phyloP scores from a whole-genome alignment of 2,329 filamentous ascomycete species.

The Gyromitra esculenta region DNA sequence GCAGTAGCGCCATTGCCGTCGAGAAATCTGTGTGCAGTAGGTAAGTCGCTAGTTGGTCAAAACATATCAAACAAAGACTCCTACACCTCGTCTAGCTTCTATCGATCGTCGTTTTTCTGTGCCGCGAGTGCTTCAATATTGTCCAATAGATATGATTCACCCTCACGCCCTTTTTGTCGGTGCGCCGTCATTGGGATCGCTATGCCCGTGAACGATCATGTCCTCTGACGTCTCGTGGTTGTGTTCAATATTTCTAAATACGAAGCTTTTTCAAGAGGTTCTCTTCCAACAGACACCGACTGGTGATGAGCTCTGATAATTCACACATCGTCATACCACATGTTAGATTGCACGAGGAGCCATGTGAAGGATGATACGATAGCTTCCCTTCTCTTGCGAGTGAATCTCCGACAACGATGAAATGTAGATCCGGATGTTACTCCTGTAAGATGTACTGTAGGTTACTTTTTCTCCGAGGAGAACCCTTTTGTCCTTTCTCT shows the following conservation, averaged over 20 bases:
- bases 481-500: neutral
- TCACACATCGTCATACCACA: slow-evolving; percentile 3
- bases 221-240: neutral
- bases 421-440: neutral
- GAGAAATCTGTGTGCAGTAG: slow-evolving; percentile 10
- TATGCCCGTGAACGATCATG: neutral
- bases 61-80: slow-evolving; percentile 1
- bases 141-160: slow-evolving; percentile 9
- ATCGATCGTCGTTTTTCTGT: slow-evolving; percentile 27
- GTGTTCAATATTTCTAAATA: slow-evolving; percentile 15
- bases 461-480: neutral
- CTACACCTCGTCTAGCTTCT: slow-evolving; percentile 10
- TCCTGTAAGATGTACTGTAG: neutral
- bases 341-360: neutral
- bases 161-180: neutral
- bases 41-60: slow-evolving; percentile 10
- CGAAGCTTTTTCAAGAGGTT: neutral
- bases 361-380: slow-evolving; percentile 2
- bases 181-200: slow-evolving; percentile 1
- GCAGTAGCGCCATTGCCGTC: slow-evolving; percentile 10
- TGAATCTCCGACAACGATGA: neutral
- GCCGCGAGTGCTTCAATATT: slow-evolving; percentile 25
- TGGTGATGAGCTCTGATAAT: slow-evolving; percentile 15
- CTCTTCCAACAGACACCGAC: neutral
- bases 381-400: slow-evolving; percentile 3